Evolutionary conservation across 768 basidiomycete genomes (phyloP).

Genomic region (Lyophyllum decastes): DNA sequence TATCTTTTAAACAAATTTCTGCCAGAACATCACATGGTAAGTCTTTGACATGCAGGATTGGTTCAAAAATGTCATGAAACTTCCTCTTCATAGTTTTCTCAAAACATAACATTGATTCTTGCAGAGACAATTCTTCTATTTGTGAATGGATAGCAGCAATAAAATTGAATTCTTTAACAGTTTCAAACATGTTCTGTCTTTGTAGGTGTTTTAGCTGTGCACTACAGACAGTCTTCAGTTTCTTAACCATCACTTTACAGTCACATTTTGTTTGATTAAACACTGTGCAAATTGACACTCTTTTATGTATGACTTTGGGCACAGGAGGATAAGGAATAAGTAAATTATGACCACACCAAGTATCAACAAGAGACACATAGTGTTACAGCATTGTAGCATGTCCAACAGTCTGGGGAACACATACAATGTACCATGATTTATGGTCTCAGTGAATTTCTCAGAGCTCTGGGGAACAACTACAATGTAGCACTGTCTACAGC

Average conservation of each 20-base stretch:
- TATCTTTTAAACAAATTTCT: conserved; percentile 27
- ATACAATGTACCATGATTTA: too few relatives aligned
- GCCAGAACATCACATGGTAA: conserved; percentile 24
- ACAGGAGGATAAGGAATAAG: background rate
- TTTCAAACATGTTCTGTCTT: background rate
- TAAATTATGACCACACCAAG: conserved; percentile 3
- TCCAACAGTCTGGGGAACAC: too few relatives aligned
- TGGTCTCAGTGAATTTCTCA: too few relatives aligned
- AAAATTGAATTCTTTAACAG: background rate
- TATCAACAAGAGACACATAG: conserved; percentile 18
- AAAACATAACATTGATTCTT: background rate
- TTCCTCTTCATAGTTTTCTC: conserved; percentile 10
- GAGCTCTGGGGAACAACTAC: too few relatives aligned
- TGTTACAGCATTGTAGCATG: too few relatives aligned
- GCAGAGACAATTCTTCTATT: background rate
- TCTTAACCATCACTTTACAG: background rate
- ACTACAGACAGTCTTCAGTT: background rate
- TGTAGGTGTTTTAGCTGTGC: background rate
- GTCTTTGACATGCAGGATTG: conserved; percentile 25
- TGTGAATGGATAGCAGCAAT: background rate
- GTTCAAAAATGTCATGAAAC: conserved; percentile 23
- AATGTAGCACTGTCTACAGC: too few relatives aligned
- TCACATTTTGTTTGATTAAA: background rate
- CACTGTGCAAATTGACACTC: background rate
- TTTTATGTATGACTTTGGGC: background rate